phyloP scores from a whole-genome alignment of 2,329 filamentous ascomycete species.

The Thelonectria discophora region DNA sequence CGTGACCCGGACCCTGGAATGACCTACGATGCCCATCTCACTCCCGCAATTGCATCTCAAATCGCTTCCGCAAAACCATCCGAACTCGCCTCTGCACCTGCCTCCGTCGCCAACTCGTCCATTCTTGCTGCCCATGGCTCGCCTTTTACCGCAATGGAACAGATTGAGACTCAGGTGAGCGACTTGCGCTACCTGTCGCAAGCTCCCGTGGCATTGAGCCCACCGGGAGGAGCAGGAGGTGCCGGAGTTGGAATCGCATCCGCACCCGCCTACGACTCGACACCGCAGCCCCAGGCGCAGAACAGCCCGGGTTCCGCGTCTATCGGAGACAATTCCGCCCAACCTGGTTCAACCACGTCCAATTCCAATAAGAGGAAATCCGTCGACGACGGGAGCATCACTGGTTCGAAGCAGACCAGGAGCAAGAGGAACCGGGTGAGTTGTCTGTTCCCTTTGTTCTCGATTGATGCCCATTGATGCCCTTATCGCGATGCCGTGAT shows the following conservation, averaged over 20 bases:
- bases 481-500: conserved; percentile 1
- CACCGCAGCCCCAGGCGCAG: conserved; percentile 45
- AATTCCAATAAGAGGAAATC: conserved; percentile 50
- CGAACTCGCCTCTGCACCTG: conserved; percentile 14
- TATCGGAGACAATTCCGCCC: conserved; percentile 62
- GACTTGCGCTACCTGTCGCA: conserved; percentile 62
- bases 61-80: conserved; percentile 9
- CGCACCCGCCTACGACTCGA: conserved; percentile 46
- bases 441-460: conserved; percentile 27
- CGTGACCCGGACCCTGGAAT: conserved; percentile 22
- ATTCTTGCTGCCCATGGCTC: conserved; percentile 32
- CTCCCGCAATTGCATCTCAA: conserved; percentile 3
- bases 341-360: conserved; percentile 33
- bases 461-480: conserved; percentile 5
- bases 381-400: conserved; percentile 51
- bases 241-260: conserved; percentile 35
- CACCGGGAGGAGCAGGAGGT: conserved; percentile 31
- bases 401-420: conserved; percentile 59
- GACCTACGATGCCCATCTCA: conserved; percentile 24
- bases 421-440: conserved; percentile 68
- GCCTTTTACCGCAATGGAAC: conserved; percentile 55
- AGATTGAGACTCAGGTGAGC: conserved; percentile 63
- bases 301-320: conserved; percentile 51
- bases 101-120: too few relatives aligned
- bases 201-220: conserved; percentile 45